These are phyloP conservation scores for Gaertneriomyces semiglobifer DNA, from an alignment of 192 early-diverging fungal genomes.

Conservation along the genomic window DNA sequence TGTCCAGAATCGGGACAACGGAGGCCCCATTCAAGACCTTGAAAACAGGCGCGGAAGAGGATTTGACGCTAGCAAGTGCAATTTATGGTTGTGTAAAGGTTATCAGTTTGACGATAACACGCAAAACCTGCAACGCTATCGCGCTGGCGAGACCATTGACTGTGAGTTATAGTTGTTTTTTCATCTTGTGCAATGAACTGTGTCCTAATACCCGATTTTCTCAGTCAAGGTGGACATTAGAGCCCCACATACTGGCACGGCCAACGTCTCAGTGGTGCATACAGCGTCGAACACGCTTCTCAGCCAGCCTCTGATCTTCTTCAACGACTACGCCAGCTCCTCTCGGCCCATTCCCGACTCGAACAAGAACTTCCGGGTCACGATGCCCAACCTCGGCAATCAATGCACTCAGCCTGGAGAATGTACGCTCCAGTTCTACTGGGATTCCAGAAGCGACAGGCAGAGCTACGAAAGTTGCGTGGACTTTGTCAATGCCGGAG, in stretches of 20 bases:
- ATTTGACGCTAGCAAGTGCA: constrained; percentile 8
- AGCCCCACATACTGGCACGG: constrained; percentile 9
- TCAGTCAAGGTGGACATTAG: constrained; percentile 13
- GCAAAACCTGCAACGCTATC: background rate
- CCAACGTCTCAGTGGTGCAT: constrained; percentile 15
- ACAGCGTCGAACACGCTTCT: constrained; percentile 5
- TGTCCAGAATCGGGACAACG: constrained; percentile 8
- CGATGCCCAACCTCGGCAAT: constrained; percentile 8
- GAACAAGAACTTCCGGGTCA: constrained; percentile 8
- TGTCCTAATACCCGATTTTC: background rate
- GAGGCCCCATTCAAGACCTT: constrained; percentile 13
- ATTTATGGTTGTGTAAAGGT: constrained; percentile 23
- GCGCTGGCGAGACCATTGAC: background rate
- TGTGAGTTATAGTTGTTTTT: no score
- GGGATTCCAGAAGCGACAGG: constrained; percentile 1
- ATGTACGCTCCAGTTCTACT: constrained; percentile 16
- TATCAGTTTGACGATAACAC: constrained; percentile 13
- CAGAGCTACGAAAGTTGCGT: constrained; percentile 16
- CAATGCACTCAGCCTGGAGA: background rate
- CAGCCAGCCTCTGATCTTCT: constrained; percentile 4
- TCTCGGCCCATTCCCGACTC: background rate
- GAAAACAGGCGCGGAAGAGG: constrained; percentile 3
- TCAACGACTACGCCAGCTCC: constrained; percentile 1
- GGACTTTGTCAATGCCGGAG: constrained; percentile 7
- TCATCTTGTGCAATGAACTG: no score